Base-by-base conservation (phyloP, 768 basidiomycete genomes). In the Omphalotus guepiniiformis region DNA sequence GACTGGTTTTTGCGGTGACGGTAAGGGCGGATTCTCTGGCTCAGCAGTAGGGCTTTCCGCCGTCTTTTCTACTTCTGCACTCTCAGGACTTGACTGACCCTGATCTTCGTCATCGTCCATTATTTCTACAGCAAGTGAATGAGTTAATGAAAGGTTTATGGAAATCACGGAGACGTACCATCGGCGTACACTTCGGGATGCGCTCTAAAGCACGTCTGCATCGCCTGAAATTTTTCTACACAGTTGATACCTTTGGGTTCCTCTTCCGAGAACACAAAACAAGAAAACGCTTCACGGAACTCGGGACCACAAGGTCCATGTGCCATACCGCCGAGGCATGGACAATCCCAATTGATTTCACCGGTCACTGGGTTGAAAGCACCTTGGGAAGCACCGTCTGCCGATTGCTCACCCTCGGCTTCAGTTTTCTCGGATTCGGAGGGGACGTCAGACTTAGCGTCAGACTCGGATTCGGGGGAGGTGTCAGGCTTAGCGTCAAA, bases 271-370 rank as follows among this genome's bases (percentile, higher is more conserved):
- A 79, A 84, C 6, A 99, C 83, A 57, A 99, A 99, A 69, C 96
- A 99, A 28, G 92, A 91, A 69, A 99, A 99, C 1, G 96, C 95
- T 52, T 85, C 89, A 53, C 85, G 83, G 73, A 99, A 99, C 55
- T 97, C 78, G 51, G 77, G 75, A 7, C 96, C 96, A 59, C 96
- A 99, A 8, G 93, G 93, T 5, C 96, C 95, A 60, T 98, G 76
- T 8, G 95, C 95, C 96, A 99, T 97, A 41, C 96, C 96, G 26
- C 96, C 96, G 6, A 99, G 81, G 64, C 96, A 98, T 1, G 96
- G 93, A 65, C 96, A 99, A 62, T 97, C 96, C 96, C 96, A 99
- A 71, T 99, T 99, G 59, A 99, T 98, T 76, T 97, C 93, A 36
- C 96, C 96, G 1, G 96, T 99, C 53, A 82, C 93, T 16, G 94